Percentiles rank a stretch among this genome's conserved stretches.
Evolutionary conservation across 371 early-diverging fungal species (phyloP).

Genomic region (Mortierella sp.): DNA sequence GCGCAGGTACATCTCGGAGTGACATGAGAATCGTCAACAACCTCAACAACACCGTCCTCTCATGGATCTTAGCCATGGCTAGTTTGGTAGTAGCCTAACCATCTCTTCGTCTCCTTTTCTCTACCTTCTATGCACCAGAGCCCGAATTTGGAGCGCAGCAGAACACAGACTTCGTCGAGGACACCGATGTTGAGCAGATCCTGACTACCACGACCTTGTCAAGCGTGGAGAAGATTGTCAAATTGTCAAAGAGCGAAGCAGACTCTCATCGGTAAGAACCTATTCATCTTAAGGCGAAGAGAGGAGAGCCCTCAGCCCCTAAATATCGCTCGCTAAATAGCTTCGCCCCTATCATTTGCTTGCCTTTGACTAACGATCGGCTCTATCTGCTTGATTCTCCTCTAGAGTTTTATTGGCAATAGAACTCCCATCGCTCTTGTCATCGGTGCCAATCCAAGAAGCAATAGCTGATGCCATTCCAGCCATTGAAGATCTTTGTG

Average conservation of each 20-base stretch:
- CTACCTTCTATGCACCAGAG: not conserved
- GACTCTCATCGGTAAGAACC: conserved; percentile 47
- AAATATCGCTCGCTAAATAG: too few relatives aligned
- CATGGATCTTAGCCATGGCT: not conserved
- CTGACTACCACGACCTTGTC: conserved; percentile 35
- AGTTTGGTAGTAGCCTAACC: not conserved
- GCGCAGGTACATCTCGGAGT: conserved; percentile 21
- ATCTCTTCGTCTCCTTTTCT: not conserved
- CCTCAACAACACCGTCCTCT: too few relatives aligned
- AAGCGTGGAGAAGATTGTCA: conserved; percentile 22
- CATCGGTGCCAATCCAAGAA: conserved; percentile 22
- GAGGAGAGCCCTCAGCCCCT: too few relatives aligned
- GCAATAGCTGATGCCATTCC: conserved; percentile 35
- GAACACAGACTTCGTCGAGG: conserved; percentile 34
- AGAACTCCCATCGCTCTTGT: conserved; percentile 23
- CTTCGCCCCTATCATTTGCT: conserved; percentile 11
- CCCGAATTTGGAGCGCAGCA: conserved; percentile 20
- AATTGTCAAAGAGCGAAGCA: conserved; percentile 35
- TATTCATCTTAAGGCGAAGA: too few relatives aligned
- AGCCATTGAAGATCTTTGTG: conserved; percentile 28
- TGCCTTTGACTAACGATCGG: not conserved
- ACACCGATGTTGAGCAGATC: conserved; percentile 37
- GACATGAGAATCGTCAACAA: too few relatives aligned
- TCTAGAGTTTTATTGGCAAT: conserved; percentile 40
- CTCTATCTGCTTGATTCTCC: too few relatives aligned